Base-by-base conservation (phyloP, 2,329 filamentous ascomycete genomes). In the Ophiocordyceps australis region DNA sequence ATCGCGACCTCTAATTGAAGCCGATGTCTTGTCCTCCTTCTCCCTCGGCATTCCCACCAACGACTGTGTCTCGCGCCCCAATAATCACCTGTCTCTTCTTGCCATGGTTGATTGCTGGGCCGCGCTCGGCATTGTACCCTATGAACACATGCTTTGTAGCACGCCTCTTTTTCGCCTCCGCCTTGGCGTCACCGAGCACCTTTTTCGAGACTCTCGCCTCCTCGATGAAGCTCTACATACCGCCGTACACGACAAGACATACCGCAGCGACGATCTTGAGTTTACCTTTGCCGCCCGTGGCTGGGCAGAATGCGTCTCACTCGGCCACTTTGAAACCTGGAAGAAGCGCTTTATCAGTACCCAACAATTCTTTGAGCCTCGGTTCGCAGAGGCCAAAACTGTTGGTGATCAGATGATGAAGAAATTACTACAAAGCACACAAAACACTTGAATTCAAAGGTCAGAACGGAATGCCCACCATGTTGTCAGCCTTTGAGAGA, bases 91-190 rank as follows among this genome's bases (percentile, higher is more conserved):
- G 17, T 85, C 75, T 46, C 62, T 98, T 30, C 64, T 98, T 23
- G 89, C 85, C 24, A 98, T 98, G 70, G 91, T 95, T 22, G 89
- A 98, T 55, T 95, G 86, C 54, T 98, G 89, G 89, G 89, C 80
- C 45, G 80, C 81, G 37, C 65, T 95, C 23, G 78, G 74, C 18
- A 98, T 94, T 40, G 78, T 91, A 24, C 89, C 89, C 1, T 98
- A 98, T 50, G 86, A 98, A 52, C 91, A 98, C 58, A 98, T 98
- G 85, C 91, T 98, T 38, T 98, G 89, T 57, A 93, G 83, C 28
- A 98, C 89, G 20, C 89, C 89, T 56, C 69, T 95, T 24, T 98
- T 98, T 59, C 78, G 89, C 26, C 70, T 98, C 35, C 94, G 89
- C 71, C 67, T 98, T 18, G 89, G 89, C 29, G 91, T 94, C n/a